Conservation (phyloP, 495 filamentous ascomycete species). For the Astrothelium macrocarpum region DNA sequence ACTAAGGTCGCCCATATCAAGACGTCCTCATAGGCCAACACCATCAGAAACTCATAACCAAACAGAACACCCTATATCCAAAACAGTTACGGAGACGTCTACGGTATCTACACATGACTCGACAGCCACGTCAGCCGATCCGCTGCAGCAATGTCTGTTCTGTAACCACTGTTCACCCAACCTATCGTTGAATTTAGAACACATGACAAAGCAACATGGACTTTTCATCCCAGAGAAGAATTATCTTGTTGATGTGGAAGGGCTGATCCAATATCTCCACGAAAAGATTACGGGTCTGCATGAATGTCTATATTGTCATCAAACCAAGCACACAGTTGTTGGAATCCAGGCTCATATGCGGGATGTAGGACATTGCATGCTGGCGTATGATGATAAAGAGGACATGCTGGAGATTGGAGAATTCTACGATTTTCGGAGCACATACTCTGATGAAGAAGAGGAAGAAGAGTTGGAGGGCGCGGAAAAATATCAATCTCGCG, state of each 20-base stretch:
- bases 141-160: slow-evolving; percentile 70
- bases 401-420: slow-evolving; percentile 95
- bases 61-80: slow-evolving; percentile 31
- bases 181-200: slow-evolving; percentile 60
- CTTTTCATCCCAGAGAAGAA: slow-evolving; percentile 89
- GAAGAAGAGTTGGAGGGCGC: slow-evolving; percentile 41
- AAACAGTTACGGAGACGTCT: slow-evolving; percentile 10
- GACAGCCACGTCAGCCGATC: slow-evolving; percentile 12
- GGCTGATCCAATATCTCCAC: slow-evolving; percentile 64
- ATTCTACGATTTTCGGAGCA: slow-evolving; percentile 93
- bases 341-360: slow-evolving; percentile 92
- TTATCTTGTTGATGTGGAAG: slow-evolving; percentile 72
- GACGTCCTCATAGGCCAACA: slow-evolving; percentile 47
- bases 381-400: slow-evolving; percentile 79
- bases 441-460: slow-evolving; percentile 71
- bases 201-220: slow-evolving; percentile 89
- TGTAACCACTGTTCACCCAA: slow-evolving; percentile 73
- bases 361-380: slow-evolving; percentile 92
- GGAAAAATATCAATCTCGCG: slow-evolving; percentile 40
- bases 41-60: slow-evolving; percentile 40
- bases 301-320: slow-evolving; percentile 78
- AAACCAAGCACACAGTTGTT: slow-evolving; percentile 57
- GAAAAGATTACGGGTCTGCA: slow-evolving; percentile 67
- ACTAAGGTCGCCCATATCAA: slow-evolving; percentile 35
- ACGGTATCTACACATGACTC: not conserved